phyloP scores from a whole-genome alignment of 495 filamentous ascomycete genomes.

The Aspergillus affinis region DNA sequence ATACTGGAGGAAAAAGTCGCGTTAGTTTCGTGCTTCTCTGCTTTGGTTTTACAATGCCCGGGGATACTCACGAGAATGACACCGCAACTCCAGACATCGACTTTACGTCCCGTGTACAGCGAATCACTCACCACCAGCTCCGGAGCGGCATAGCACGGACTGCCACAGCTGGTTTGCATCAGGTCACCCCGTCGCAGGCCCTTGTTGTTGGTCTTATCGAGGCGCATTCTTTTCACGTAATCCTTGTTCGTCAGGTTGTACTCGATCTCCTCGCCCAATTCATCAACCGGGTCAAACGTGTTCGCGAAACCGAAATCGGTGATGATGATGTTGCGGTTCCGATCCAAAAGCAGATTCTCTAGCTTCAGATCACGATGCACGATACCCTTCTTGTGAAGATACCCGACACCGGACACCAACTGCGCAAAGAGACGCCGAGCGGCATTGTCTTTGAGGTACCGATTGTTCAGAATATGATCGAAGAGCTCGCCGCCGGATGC shows the following conservation, averaged over 20 bases:
- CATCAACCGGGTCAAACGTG: conserved; percentile 87
- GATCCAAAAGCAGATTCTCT: conserved; percentile 92
- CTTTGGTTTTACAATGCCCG: not conserved
- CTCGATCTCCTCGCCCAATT: conserved; percentile 87
- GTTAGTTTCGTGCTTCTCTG: not conserved
- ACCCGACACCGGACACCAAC: conserved; percentile 93
- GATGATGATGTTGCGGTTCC: conserved; percentile 98
- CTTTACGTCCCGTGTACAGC: conserved; percentile 93
- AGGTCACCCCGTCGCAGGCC: conserved; percentile 69
- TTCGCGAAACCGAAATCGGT: conserved; percentile 99
- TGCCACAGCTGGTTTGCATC: conserved; percentile 60
- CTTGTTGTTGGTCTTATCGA: conserved; percentile 83
- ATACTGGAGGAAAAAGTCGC: conserved; percentile 60
- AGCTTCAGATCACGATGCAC: conserved; percentile 97
- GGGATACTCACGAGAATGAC: conserved; percentile 83
- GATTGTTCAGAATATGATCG: conserved; percentile 95
- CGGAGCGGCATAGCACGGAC: conserved; percentile 88
- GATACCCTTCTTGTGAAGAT: conserved; percentile 98
- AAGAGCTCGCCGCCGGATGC: conserved; percentile 97
- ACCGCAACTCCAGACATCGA: conserved; percentile 99
- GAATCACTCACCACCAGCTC: conserved; percentile 98
- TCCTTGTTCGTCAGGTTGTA: conserved; percentile 80
- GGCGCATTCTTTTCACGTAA: conserved; percentile 72
- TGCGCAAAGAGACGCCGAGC: conserved; percentile 93
- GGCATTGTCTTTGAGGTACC: conserved; percentile 90